A percentile compares a stretch with the other conserved stretches of the same genome.
Evolutionary conservation across 306 rosid genomes (phyloP).

Genomic region (Medicago truncatula): MtrunA17r5.0-ANR NC_053042.1:7925001-7925500

Average conservation of each 20-base stretch:
- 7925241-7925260: slow-evolving; percentile 73
- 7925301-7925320: slow-evolving; percentile 84
- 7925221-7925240: slow-evolving; percentile 79
- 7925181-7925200: slow-evolving; percentile 92
- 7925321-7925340: slow-evolving; percentile 90
- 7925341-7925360: slow-evolving; percentile 99
- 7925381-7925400: slow-evolving; percentile 5
- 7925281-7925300: slow-evolving; percentile 77
- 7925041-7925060: slow-evolving; percentile 24
- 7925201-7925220: slow-evolving; percentile 90
- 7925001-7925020: slow-evolving; percentile 26
- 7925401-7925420: slow-evolving; percentile 15
- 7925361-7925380: slow-evolving; percentile 82
- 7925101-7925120: slow-evolving; percentile 1
- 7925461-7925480: slow-evolving; percentile 99
- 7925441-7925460: slow-evolving; percentile 51
- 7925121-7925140: slow-evolving; percentile 1
- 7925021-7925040: slow-evolving; percentile 8
- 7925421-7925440: slow-evolving; percentile 21
- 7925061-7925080: slow-evolving; percentile 35
- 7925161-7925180: slow-evolving; percentile 89
- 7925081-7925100: slow-evolving; percentile 28
- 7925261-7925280: slow-evolving; percentile 70
- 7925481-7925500: slow-evolving; percentile 92
- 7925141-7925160: slow-evolving; percentile 67